A percentile compares a stretch with the other conserved stretches of the same genome.
These are phyloP conservation scores for Penicillium sp. DNA, from an alignment of 2,329 filamentous ascomycete species.

Conservation along the genomic window DNA sequence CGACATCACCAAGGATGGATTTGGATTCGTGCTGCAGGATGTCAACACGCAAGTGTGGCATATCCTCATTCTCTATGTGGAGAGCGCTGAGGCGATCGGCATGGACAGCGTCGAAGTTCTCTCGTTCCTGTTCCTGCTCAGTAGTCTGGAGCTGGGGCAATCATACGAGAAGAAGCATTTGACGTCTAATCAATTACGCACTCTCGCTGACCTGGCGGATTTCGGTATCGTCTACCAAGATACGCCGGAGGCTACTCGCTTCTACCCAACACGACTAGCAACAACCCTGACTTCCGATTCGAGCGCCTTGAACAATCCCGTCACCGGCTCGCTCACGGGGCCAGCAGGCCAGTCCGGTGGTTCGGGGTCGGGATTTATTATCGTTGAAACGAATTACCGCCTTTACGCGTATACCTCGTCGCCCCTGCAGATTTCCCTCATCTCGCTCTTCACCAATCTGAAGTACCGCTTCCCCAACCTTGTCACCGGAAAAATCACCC, in stretches of 20 bases:
- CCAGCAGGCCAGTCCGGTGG: slow-evolving; percentile 36
- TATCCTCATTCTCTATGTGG: slow-evolving; percentile 87
- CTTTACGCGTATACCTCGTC: slow-evolving; percentile 96
- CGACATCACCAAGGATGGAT: slow-evolving; percentile 88
- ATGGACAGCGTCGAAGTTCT: slow-evolving; percentile 93
- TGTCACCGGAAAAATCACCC: slow-evolving; percentile 87
- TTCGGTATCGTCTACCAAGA: slow-evolving; percentile 86
- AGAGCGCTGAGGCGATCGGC: slow-evolving; percentile 73
- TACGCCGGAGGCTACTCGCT: slow-evolving; percentile 52
- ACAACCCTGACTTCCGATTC: slow-evolving; percentile 86
- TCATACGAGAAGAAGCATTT: slow-evolving; percentile 88
- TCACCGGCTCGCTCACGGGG: slow-evolving; percentile 65
- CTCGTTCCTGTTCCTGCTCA: slow-evolving; percentile 93
- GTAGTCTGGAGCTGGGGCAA: slow-evolving; percentile 86
- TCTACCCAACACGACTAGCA: slow-evolving; percentile 91
- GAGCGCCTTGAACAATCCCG: slow-evolving; percentile 70
- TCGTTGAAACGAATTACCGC: slow-evolving; percentile 97
- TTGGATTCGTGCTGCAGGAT: slow-evolving; percentile 92
- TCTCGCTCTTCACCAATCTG: slow-evolving; percentile 85
- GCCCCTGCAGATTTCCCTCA: slow-evolving; percentile 89
- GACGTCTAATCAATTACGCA: slow-evolving; percentile 78
- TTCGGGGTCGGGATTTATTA: slow-evolving; percentile 72
- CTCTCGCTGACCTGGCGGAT: slow-evolving; percentile 87
- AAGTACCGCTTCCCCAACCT: slow-evolving; percentile 93
- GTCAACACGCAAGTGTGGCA: slow-evolving; percentile 98